Conservation (phyloP, 2,329 filamentous ascomycete species). For the Fusarium guadeloupense region DNA sequence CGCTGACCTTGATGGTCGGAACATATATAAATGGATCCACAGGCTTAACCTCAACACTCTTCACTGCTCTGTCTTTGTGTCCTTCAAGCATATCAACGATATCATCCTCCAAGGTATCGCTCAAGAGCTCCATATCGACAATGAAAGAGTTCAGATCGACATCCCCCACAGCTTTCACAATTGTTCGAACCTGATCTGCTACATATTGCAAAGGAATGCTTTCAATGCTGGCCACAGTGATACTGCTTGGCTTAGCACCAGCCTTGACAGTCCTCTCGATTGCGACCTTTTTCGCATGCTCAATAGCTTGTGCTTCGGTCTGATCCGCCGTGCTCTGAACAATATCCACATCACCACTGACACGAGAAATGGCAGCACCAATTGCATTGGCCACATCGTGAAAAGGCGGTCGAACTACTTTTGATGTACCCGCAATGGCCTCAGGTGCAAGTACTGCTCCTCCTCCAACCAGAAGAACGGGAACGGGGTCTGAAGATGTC, state of each 20-base stretch:
- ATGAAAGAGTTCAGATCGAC: background rate
- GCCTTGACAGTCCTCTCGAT: background rate
- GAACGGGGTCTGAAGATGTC: background rate
- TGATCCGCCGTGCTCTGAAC: background rate
- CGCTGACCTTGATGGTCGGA: background rate
- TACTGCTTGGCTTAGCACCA: background rate
- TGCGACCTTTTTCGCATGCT: background rate
- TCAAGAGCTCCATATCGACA: background rate
- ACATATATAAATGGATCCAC: background rate
- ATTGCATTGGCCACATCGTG: conserved; percentile 59
- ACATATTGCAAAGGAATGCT: background rate
- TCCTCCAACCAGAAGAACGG: conserved; percentile 50
- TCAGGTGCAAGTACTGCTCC: conserved; percentile 54
- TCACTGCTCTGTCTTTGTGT: background rate
- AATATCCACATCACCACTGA: background rate
- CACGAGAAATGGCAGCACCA: conserved; percentile 55
- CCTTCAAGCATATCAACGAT: background rate
- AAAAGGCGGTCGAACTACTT: conserved; percentile 42
- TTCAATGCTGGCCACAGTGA: background rate
- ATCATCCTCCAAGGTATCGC: background rate
- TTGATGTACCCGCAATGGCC: conserved; percentile 48
- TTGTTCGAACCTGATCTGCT: background rate
- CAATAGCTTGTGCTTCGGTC: background rate
- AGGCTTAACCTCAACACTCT: fast-evolving
- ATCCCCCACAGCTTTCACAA: background rate